Percentiles rank a stretch among this genome's conserved stretches.
These are phyloP conservation scores for Plasmodium cynomolgi DNA, from an alignment of 169 alveolate species.

Conservation along the genomic window DNA sequence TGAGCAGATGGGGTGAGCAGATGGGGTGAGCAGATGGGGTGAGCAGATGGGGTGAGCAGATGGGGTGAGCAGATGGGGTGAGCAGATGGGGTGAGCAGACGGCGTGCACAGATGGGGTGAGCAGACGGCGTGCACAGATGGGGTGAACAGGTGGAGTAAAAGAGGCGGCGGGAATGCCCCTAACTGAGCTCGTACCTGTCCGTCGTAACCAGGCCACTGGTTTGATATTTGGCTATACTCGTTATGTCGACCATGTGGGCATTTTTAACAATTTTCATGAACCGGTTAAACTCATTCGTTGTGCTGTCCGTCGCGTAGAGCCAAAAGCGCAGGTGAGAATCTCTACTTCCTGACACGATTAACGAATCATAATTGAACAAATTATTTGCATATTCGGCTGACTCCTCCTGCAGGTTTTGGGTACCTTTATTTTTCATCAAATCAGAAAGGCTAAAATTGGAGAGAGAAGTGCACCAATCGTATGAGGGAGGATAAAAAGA, in stretches of 20 bases:
- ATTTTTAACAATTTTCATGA: constrained; percentile 56
- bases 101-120: too few relatives aligned
- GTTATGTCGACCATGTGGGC: constrained; percentile 61
- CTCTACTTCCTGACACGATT: constrained; percentile 66
- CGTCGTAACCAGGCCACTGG: constrained; percentile 17
- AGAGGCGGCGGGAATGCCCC: background rate
- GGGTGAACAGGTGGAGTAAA: background rate
- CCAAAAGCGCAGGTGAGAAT: constrained; percentile 69
- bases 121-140: too few relatives aligned
- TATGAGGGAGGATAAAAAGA: constrained; percentile 65
- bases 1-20: background rate
- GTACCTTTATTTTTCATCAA: constrained; percentile 27
- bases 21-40: background rate
- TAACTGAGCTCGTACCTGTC: constrained; percentile 5
- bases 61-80: background rate
- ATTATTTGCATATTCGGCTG: constrained; percentile 5
- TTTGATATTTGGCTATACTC: constrained; percentile 21
- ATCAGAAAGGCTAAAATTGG: constrained; percentile 22
- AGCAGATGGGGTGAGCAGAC: too few relatives aligned
- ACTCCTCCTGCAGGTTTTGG: background rate
- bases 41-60: background rate
- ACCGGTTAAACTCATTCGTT: constrained; percentile 45
- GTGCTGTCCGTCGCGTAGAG: constrained; percentile 40
- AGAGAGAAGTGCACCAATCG: constrained; percentile 64
- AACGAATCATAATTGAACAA: constrained; percentile 34